Evolutionary conservation across 192 early-diverging fungal genomes (phyloP), one percentile per base, ranked within the genome.

Genomic region (Pilobolus umbonatus): DNA sequence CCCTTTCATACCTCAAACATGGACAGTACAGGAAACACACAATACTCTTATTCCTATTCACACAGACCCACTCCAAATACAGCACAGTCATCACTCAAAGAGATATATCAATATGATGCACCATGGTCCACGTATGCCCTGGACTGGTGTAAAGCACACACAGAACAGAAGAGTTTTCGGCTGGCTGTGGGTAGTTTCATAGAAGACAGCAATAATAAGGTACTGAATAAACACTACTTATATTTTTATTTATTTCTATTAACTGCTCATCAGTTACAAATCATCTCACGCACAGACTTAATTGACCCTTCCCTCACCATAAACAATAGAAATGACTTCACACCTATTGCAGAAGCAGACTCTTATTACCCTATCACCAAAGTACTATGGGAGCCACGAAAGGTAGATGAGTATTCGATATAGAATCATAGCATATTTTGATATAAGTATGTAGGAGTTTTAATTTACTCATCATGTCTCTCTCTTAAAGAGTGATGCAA

Each of bases 341-440:
- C 84, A 14, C 67, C 76, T 7, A 72, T 92, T 3, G 93, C 88
- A 29, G 89, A 89, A 57, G 76, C 80, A 0, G 84, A 88, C 39
- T 85, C 90, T 32, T 78, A 85, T 28, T 98, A 93, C 61, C 96
- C 96, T 19, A 78, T 91, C 49, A 96, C 94, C 8, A 96, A 96
- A 67, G 75, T 96, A 28, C 69, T 88, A 44, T 99, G 93, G 93
- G 80, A 88, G 45, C 93, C 93, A 19, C 63, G 76, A 21, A 85
- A 83, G 62, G 84, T 80, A 62, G 51, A 54, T 26, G 46, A 17
- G 2, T 24, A 9, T 31, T 54, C 30, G 25, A n/a, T 1, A 36
- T 14, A 35, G 7, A 2, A 25, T 21, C n/a, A 19, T 26, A 15
- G 24, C 25, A 38, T 38, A 44, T 54, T 15, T 12, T 14, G 25